These are phyloP conservation scores for Moesziomyces sp. DNA, from an alignment of 1,284 basidiomycete genomes.

Conservation along the genomic window DNA sequence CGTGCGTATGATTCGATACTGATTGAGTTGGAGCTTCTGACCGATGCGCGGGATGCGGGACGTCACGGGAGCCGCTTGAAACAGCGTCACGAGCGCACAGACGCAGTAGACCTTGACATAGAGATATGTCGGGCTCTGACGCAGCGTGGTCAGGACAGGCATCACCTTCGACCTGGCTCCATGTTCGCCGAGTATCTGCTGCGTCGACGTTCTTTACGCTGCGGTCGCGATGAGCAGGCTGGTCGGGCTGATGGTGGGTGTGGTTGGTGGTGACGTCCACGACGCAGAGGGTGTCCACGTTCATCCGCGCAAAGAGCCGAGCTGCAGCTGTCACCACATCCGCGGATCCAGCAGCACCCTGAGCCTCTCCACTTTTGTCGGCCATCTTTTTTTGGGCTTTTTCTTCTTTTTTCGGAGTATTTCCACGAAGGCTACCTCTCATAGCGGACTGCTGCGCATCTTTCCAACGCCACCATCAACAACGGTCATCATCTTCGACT, in stretches of 20 bases:
- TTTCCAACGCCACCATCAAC: background rate
- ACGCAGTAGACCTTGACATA: conserved; percentile 64
- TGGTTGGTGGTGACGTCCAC: too few relatives aligned
- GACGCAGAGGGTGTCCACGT: conserved; percentile 10
- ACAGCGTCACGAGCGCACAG: conserved; percentile 60
- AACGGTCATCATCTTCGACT: background rate
- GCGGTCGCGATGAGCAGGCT: background rate
- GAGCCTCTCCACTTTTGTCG: background rate
- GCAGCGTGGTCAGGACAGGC: conserved; percentile 50
- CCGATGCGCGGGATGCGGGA: conserved; percentile 49
- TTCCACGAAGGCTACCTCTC: background rate
- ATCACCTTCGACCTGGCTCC: conserved; percentile 24
- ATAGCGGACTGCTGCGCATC: background rate
- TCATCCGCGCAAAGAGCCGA: conserved; percentile 6
- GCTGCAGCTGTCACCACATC: conserved; percentile 3
- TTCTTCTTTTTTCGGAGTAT: conserved; percentile 4
- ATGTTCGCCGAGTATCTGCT: conserved; percentile 4
- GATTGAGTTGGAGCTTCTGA: conserved; percentile 32
- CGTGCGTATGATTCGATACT: conserved; percentile 29
- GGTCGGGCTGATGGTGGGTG: background rate
- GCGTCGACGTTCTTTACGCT: background rate
- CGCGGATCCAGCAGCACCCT: background rate
- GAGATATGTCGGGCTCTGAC: conserved; percentile 60
- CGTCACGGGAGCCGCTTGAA: conserved; percentile 58
- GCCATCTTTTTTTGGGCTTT: conserved; percentile 5